A percentile compares a stretch with the other conserved stretches of the same genome.
Conservation (phyloP, 73 alveolate species). For the Blepharisma stoltei region DNA sequence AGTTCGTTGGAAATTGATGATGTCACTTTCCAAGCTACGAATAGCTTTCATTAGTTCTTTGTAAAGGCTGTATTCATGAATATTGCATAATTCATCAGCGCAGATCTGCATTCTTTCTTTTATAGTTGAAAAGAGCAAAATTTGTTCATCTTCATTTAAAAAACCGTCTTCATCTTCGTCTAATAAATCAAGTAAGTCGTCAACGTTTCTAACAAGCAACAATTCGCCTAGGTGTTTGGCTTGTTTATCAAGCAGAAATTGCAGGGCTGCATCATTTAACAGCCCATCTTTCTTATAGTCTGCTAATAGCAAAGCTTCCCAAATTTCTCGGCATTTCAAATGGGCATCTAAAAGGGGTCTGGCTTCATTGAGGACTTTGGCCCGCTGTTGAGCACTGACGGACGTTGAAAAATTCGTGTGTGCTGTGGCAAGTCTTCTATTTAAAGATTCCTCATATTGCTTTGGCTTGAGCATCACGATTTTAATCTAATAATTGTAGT, state of each 20-base stretch:
- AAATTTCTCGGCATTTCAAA: constrained; percentile 67
- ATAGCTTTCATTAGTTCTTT: constrained; percentile 76
- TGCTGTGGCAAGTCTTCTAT: not conserved
- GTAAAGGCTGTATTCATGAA: constrained; percentile 62
- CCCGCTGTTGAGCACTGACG: constrained; percentile 26
- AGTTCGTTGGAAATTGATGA: not conserved
- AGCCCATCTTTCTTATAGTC: constrained; percentile 85
- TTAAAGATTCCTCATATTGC: not conserved
- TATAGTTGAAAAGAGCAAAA: constrained; percentile 60
- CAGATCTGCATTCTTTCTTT: constrained; percentile 71
- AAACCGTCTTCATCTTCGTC: constrained; percentile 85
- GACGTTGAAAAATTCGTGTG: not conserved
- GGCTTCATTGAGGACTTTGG: constrained; percentile 42
- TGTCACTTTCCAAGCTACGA: constrained; percentile 27
- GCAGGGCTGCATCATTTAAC: constrained; percentile 76
- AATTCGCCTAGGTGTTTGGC: constrained; percentile 64
- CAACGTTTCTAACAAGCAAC: constrained; percentile 61
- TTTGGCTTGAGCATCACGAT: not conserved
- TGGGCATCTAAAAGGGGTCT: constrained; percentile 57
- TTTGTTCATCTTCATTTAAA: constrained; percentile 83
- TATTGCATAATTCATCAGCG: constrained; percentile 67
- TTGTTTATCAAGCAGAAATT: constrained; percentile 70
- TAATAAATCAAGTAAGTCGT: constrained; percentile 70
- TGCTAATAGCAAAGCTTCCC: constrained; percentile 79
- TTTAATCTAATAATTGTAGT: too few relatives aligned